Evolutionary conservation across 306 rosid species (phyloP), one percentile per base, ranked within the genome.

Genomic region (Glycine soja): DNA sequence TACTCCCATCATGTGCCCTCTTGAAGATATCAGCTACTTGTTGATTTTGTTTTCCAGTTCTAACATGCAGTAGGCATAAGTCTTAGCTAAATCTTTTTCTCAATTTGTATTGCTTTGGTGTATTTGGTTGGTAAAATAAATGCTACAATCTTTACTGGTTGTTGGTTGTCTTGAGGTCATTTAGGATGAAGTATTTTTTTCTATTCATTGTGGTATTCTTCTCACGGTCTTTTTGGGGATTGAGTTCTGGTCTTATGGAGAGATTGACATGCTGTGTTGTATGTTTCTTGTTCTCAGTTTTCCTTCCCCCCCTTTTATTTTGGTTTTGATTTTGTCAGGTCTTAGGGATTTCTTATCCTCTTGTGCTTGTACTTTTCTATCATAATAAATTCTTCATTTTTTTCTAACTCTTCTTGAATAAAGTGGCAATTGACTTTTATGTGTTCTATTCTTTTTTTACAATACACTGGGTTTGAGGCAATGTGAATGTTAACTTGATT

Each of bases 371-470:
- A 58, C 13, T 58, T 58, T 18, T 58, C 64, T 58, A 10, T 19
- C 10, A 19, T 58, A 57, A 63, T 32, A 4, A 62, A 62, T 10
- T 30, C 6, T 62, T 30, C 43, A 2, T 12, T 63, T 63, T 9
- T 36, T 14, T 6, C 1, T n/a, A 12, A 34, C 19, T 36, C 10
- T 59, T 58, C 48, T 7, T 65, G 48, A 65, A 65, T 14, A 38
- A 65, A 14, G 3, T 66, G 32, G 8, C 50, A n/a, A 15, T 66
- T 42, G 72, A 65, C 72, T 66, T 66, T 66, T 42, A 38, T 38
- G 34, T 66, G 7, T 66, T 8, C 8, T 42, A 15, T 66, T 66
- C 5, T 11, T 61, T 59, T 13, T 66, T 42, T 34, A 66, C n/a
- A 30, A 42, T 8, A 66, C 50, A 65, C 46, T 8, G 52, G 34